phyloP scores from a whole-genome alignment of 352 stramenopile genomes.

The Globisporangium uncinulatum region DNA sequence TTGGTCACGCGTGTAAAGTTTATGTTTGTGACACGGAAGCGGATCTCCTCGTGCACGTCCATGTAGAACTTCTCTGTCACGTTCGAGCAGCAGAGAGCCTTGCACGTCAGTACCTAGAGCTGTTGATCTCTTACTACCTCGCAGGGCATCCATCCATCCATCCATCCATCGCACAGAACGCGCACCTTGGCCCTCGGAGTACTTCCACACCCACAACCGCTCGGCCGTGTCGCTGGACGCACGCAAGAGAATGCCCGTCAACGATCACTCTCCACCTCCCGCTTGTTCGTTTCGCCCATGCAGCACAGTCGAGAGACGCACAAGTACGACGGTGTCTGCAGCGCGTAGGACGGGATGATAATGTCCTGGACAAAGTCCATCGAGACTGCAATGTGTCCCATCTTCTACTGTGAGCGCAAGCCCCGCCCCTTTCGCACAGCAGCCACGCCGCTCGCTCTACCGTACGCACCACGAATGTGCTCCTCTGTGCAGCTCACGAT shows the following conservation, averaged over 20 bases:
- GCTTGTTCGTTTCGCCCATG: neutral
- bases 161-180: neutral
- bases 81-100: neutral
- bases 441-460: too few relatives aligned
- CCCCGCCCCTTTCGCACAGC: neutral
- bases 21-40: slow-evolving; percentile 84
- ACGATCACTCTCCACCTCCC: neutral
- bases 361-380: slow-evolving; percentile 91
- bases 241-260: neutral
- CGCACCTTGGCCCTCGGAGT: slow-evolving; percentile 68
- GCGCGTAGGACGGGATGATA: slow-evolving; percentile 83
- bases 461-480: slow-evolving; percentile 59
- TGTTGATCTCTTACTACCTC: too few relatives aligned
- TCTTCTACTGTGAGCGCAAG: neutral
- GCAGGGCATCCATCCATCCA: neutral
- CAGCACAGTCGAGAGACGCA: slow-evolving; percentile 16
- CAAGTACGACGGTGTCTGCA: slow-evolving; percentile 87
- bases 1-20: slow-evolving; percentile 88
- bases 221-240: slow-evolving; percentile 62
- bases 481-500: slow-evolving; percentile 88
- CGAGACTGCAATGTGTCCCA: slow-evolving; percentile 31
- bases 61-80: slow-evolving; percentile 79
- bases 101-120: too few relatives aligned
- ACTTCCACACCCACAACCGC: slow-evolving; percentile 84
- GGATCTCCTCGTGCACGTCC: slow-evolving; percentile 84